Evolutionary conservation across 306 rosid species (phyloP), one percentile per base, ranked within the genome.

Genomic region (Boehmeria nivea): DNA sequence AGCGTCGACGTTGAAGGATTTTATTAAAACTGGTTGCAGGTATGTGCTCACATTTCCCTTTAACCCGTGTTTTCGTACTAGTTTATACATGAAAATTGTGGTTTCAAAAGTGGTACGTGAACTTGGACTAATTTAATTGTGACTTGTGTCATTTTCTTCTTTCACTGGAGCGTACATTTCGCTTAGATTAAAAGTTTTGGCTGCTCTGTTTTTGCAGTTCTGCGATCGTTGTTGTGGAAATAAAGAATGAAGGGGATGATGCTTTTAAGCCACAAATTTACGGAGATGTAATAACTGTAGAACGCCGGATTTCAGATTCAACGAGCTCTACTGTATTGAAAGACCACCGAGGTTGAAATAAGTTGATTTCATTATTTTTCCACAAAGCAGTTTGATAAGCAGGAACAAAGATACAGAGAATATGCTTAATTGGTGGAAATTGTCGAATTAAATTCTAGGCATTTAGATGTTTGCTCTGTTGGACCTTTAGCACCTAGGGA

Each of bases 1-100:
- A 44, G 96, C 88, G 1, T 56, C 91, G 1, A 72, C 88, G 28
- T 64, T 91, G 57, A 84, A 87, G 78, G 93, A 91, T 53, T 82
- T 91, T 59, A 82, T 91, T 23, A 91, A 91, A 77, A 87, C 72
- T 59, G 93, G 91, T 61, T 69, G 87, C 74, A 78, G 94, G 98
- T 91, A 57, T 22, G 72, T 63, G 52, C 17, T 51, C 16, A 40
- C 21, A 39, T 39, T 24, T 34, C 27, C n/a, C 23, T 14, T 45
- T 60, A 1, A 18, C 3, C n/a, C n/a, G n/a, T n/a, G n/a, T n/a
- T n/a, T n/a, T n/a, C 28, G 8, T 17, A 3, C 24, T 52, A 23
- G 10, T 2, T 7, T n/a, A 6, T 20, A 2, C 49, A 40, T 40
- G 2, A 8, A 40, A 40, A n/a, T 40, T 40, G 11, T 33, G 38